Evolutionary conservation across 768 basidiomycete genomes (phyloP).

Genomic region (Boletus speciosus): DNA sequence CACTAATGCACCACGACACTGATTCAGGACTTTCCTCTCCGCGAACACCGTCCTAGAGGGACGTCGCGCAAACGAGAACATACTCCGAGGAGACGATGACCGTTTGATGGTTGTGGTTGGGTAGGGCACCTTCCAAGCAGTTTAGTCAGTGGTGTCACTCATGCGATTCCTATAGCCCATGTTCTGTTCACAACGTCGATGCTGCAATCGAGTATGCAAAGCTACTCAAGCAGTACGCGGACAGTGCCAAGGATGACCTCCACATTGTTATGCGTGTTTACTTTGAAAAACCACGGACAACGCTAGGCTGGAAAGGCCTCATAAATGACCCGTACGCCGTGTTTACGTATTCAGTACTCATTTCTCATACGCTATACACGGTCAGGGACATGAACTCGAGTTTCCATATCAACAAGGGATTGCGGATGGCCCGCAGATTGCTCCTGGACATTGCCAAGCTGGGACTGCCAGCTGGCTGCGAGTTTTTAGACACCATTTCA

Average conservation of each 20-base stretch:
- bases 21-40: conserved; percentile 62
- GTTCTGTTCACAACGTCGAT: conserved; percentile 89
- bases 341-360: neutral
- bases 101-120: conserved; percentile 90
- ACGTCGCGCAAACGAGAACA: conserved; percentile 69
- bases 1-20: conserved; percentile 3
- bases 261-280: conserved; percentile 98
- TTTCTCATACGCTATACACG: neutral
- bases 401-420: conserved; percentile 96
- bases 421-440: conserved; percentile 81
- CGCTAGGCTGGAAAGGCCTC: conserved; percentile 98
- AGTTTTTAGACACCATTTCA: conserved; percentile 80
- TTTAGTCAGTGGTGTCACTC: conserved; percentile 2
- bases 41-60: conserved; percentile 91
- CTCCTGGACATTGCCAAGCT: conserved; percentile 87
- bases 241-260: conserved; percentile 76
- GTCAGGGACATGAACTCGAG: conserved; percentile 72
- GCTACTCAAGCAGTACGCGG: conserved; percentile 75
- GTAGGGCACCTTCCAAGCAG: conserved; percentile 37
- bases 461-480: conserved; percentile 93
- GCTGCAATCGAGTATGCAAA: conserved; percentile 86
- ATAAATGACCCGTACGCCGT: conserved; percentile 82
- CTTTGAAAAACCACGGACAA: conserved; percentile 95
- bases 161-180: conserved; percentile 54
- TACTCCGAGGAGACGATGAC: conserved; percentile 86